Base-by-base conservation (phyloP, 495 filamentous ascomycete genomes). In the Penicillium psychrofluorescens region DNA sequence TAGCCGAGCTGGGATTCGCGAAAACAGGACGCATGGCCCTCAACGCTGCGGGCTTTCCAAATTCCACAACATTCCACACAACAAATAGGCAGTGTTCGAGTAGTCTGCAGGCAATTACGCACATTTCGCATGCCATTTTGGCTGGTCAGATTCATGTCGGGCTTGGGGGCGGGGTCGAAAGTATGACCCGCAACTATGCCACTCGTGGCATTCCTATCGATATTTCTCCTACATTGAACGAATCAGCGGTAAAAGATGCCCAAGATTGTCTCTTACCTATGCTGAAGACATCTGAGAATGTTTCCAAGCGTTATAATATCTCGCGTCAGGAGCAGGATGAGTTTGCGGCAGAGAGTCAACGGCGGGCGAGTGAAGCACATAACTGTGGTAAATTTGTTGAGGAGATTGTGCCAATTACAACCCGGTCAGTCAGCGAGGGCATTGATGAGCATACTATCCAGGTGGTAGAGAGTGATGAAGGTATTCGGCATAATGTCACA, bases 231-330 rank as follows among this genome's bases (percentile, higher is more conserved):
- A 70, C 69, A n/a, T 51, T 91, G 37, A 72, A 57, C 40, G 68
- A 81, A 0, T 76, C 66, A n/a, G n/a, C n/a, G 7, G 72, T 77
- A 41, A 81, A 86, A 52, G 86, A 92, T 55, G 79, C 84, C 0
- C 46, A 49, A 27, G 89, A 95, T 61, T 89, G 86, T 71, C 70
- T 85, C 69, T 73, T 86, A 71, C 79, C 86, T 13, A 95, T 95
- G 89, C 84, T 90, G 6, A 84, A 88, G 77, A 95, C 89, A 1
- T 84, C 79, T 11, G 89, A 95, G 68, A 95, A 95, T 59, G 86
- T 95, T 7, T 85, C 77, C 41, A 75, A 71, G 44, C 85, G 92
- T 61, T 95, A 94, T 58, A 74, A 81, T 36, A 77, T 95, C 51
- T 63, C 77, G 8, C 75, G 89, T 27, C 76, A 85, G 55, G 59